A percentile compares a stretch with the other conserved stretches of the same genome.
Conservation (phyloP, 495 filamentous ascomycete genomes). For the Choiromyces venosus region DNA sequence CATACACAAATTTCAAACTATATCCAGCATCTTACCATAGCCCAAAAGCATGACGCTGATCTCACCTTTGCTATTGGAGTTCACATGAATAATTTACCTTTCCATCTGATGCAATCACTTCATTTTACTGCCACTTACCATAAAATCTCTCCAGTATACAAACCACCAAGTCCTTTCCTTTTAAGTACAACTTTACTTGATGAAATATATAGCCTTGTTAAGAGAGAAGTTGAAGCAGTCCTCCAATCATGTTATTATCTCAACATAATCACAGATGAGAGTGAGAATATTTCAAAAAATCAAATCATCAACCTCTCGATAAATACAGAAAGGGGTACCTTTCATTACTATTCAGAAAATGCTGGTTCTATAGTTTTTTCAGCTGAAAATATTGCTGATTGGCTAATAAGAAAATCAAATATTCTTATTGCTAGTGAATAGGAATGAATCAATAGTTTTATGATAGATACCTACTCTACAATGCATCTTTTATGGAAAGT, state of each 20-base stretch:
- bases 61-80: background rate
- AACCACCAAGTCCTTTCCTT: conserved; percentile 3
- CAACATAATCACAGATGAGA: conserved; percentile 4
- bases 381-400: too few species aligned
- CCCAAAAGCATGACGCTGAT: background rate
- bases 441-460: conserved; percentile 1
- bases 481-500: too few species aligned
- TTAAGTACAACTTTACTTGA: conserved; percentile 12
- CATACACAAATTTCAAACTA: too few species aligned
- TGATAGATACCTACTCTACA: too few species aligned
- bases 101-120: conserved; percentile 4
- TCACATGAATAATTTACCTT: conserved; percentile 7
- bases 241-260: background rate
- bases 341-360: background rate
- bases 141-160: conserved; percentile 2
- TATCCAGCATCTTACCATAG: too few species aligned
- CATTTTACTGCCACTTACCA: too few species aligned
- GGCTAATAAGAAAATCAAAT: too few species aligned
- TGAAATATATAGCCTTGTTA: too few species aligned
- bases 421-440: too few species aligned
- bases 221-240: background rate
- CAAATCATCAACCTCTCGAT: too few species aligned
- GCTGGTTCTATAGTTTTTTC: background rate
- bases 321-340: too few species aligned
- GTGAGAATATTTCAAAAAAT: too few species aligned